Percentiles rank a stretch among this genome's conserved stretches.
These are phyloP conservation scores for Uronychia setigera DNA, from an alignment of 73 alveolate genomes.

Conservation along the genomic window DNA sequence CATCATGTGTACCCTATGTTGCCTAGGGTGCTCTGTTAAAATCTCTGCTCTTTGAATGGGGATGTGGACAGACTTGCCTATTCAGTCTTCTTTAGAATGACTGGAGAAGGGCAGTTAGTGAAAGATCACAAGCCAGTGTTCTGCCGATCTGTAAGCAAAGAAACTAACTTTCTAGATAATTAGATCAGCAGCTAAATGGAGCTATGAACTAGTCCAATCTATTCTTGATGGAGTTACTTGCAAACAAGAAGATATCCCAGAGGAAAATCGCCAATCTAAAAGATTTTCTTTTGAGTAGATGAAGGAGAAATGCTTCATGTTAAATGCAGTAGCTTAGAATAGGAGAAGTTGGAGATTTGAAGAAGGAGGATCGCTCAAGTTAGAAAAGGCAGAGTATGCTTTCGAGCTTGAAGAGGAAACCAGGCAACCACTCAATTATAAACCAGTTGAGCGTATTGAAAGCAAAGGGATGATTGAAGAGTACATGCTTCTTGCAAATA, in stretches of 20 bases:
- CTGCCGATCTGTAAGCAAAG: constrained; percentile 73
- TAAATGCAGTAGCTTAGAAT: constrained; percentile 85
- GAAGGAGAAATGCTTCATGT: constrained; percentile 78
- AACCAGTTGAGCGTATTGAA: constrained; percentile 72
- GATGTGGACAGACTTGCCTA: constrained; percentile 90
- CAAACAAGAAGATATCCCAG: constrained; percentile 68
- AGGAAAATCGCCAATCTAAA: constrained; percentile 56
- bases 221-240: constrained; percentile 75
- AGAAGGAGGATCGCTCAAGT: constrained; percentile 83
- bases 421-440: constrained; percentile 71
- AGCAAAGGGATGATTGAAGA: constrained; percentile 93
- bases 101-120: constrained; percentile 64
- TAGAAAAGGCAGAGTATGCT: constrained; percentile 81
- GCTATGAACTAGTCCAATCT: constrained; percentile 84
- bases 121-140: constrained; percentile 71
- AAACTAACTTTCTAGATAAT: constrained; percentile 6
- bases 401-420: constrained; percentile 75
- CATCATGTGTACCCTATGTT: constrained; percentile 93
- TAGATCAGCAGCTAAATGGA: constrained; percentile 84
- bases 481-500: constrained; percentile 93
- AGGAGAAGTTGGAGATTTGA: constrained; percentile 83
- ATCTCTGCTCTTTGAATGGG: constrained; percentile 90
- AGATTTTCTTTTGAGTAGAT: constrained; percentile 78
- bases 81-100: constrained; percentile 89
- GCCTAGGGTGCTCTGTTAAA: constrained; percentile 88